These are phyloP conservation scores for Clarireedia monteithiana DNA, from an alignment of 2,329 filamentous ascomycete species.

Conservation along the genomic window DNA sequence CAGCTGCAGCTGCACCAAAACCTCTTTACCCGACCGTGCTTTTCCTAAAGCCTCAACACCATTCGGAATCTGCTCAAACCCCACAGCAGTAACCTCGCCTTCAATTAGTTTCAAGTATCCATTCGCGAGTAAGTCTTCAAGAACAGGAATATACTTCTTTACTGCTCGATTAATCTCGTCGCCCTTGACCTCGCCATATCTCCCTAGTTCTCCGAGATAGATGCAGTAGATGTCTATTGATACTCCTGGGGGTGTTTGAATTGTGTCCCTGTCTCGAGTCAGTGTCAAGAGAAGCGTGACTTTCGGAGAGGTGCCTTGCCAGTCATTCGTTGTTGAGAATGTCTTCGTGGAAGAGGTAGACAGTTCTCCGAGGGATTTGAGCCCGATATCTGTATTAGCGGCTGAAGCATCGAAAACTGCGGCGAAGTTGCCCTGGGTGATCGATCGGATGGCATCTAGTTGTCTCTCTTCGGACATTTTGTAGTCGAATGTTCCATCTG, in stretches of 20 bases:
- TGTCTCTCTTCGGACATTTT: conserved; percentile 8
- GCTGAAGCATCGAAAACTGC: conserved; percentile 4
- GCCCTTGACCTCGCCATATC: conserved; percentile 10
- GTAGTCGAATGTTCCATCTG: conserved; percentile 30
- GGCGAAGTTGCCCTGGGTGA: conserved; percentile 1
- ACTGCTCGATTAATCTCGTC: conserved; percentile 10
- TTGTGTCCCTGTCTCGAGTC: conserved; percentile 10
- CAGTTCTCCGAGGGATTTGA: neutral
- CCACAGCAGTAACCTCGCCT: neutral
- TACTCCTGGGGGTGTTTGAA: conserved; percentile 7
- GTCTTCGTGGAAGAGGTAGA: neutral
- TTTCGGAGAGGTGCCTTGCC: neutral
- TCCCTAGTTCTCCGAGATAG: conserved; percentile 17
- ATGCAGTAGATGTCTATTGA: conserved; percentile 16
- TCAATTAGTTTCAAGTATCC: neutral
- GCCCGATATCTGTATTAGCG: neutral
- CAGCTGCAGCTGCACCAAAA: conserved; percentile 3
- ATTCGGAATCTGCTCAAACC: neutral
- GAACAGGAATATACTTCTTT: conserved; percentile 2
- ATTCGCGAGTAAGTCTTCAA: conserved; percentile 1
- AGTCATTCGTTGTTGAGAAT: conserved; percentile 7
- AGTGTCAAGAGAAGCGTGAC: neutral
- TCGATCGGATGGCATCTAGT: neutral
- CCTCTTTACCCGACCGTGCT: conserved; percentile 1
- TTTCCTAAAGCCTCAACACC: conserved; percentile 1